Conservation (phyloP, 148 eudicot species). For the Fallopia convolvulus region DNA sequence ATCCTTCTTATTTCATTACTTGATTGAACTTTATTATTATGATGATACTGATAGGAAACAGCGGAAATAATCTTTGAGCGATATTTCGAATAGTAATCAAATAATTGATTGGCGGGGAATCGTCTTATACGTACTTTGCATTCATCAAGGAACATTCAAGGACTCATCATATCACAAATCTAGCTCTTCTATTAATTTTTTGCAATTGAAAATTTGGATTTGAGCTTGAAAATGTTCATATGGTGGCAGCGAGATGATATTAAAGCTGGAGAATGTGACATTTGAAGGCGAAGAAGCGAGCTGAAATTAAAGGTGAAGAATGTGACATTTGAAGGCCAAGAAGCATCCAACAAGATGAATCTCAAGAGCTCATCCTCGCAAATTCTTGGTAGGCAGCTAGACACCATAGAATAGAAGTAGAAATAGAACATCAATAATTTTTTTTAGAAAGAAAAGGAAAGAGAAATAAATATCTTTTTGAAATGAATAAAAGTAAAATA, state of each 20-base stretch:
- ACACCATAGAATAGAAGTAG: neutral
- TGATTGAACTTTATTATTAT: neutral
- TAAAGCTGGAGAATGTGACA: neutral
- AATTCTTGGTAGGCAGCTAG: slow-evolving; percentile 2
- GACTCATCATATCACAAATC: neutral
- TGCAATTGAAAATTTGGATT: neutral
- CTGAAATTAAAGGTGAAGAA: neutral
- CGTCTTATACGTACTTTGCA: too few species aligned
- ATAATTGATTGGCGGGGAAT: neutral
- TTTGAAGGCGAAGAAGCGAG: neutral
- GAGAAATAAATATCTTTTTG: too few species aligned
- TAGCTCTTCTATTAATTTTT: neutral
- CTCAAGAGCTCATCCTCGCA: neutral
- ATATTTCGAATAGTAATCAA: neutral
- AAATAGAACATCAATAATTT: slow-evolving; percentile 1
- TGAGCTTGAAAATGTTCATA: neutral
- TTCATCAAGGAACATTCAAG: neutral
- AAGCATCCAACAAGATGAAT: neutral
- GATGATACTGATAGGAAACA: neutral
- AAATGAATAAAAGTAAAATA: too few species aligned
- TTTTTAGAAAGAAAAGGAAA: neutral
- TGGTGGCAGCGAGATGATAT: neutral
- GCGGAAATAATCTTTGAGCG: neutral
- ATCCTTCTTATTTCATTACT: neutral
- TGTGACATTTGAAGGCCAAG: neutral